These are phyloP conservation scores for Graphilbum fragrans DNA, from an alignment of 2,329 filamentous ascomycete species.

Conservation along the genomic window DNA sequence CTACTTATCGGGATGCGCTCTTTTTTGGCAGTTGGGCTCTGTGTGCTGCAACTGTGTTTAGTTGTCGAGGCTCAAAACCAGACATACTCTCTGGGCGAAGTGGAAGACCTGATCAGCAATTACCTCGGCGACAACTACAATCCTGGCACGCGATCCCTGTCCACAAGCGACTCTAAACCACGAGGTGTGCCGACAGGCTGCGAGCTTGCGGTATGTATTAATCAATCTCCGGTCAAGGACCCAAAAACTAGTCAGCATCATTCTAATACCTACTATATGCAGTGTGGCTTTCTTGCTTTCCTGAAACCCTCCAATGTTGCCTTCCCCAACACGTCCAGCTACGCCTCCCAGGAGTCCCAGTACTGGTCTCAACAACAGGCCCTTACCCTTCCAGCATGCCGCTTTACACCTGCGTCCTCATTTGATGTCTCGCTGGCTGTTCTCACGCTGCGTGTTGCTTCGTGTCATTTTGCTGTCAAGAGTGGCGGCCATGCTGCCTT, in stretches of 20 bases:
- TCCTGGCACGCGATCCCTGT: no score
- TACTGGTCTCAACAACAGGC: conserved; percentile 21
- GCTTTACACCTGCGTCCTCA: conserved; percentile 7
- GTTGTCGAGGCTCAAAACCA: not conserved
- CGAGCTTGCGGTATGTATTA: conserved; percentile 1
- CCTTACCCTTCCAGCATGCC: conserved; percentile 7
- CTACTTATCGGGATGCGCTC: conserved; percentile 1
- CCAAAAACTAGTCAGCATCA: not conserved
- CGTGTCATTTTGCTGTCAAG: conserved; percentile 31
- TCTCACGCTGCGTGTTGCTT: conserved; percentile 9
- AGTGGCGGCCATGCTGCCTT: conserved; percentile 36
- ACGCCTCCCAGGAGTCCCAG: conserved; percentile 10
- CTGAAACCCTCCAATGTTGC: conserved; percentile 9
- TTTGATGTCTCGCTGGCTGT: conserved; percentile 17
- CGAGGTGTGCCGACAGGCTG: not conserved
- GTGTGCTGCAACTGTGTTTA: not conserved
- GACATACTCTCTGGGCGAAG: not conserved
- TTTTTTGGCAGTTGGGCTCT: not conserved
- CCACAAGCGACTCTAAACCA: no score
- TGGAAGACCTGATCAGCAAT: not conserved
- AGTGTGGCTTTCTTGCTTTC: not conserved
- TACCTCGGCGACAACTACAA: not conserved
- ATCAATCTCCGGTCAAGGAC: not conserved
- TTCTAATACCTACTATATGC: not conserved
- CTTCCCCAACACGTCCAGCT: conserved; percentile 13